Percentiles rank a stretch among this genome's conserved stretches.
phyloP scores from a whole-genome alignment of 345 rosid species.

The Rhizophora apiculata region DNA sequence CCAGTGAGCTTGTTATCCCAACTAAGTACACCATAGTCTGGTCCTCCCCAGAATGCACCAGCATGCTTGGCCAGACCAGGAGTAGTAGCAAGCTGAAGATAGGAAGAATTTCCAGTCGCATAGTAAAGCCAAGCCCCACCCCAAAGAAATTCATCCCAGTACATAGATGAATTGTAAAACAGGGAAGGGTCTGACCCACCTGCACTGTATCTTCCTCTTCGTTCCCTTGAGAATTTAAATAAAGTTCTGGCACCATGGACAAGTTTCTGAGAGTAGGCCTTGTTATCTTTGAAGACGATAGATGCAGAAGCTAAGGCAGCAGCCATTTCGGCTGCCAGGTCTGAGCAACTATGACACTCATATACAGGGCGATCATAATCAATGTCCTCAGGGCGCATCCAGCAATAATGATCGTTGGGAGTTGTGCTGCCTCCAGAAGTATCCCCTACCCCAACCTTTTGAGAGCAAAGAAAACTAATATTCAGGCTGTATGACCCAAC shows the following conservation, averaged over 20 bases:
- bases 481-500: background rate
- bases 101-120: constrained; percentile 81
- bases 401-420: constrained; percentile 87
- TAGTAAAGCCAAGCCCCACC: constrained; percentile 94
- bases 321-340: constrained; percentile 97
- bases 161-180: constrained; percentile 81
- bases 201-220: constrained; percentile 83
- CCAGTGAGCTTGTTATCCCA: constrained; percentile 99
- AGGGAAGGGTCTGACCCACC: constrained; percentile 50
- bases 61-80: constrained; percentile 81
- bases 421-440: constrained; percentile 70
- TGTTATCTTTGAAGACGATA: constrained; percentile 92
- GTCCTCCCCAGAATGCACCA: constrained; percentile 90
- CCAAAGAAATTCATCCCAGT: constrained; percentile 96
- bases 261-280: constrained; percentile 85
- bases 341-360: constrained; percentile 74
- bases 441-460: constrained; percentile 43
- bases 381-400: constrained; percentile 99
- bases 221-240: constrained; percentile 62
- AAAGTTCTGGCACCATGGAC: constrained; percentile 84
- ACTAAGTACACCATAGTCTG: constrained; percentile 80
- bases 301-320: constrained; percentile 95
- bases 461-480: background rate
- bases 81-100: constrained; percentile 71
- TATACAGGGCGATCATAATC: constrained; percentile 68